These are phyloP conservation scores for Ophiocordyceps camponoti-rufipedis DNA, from an alignment of 2,329 filamentous ascomycete species.

Conservation along the genomic window DNA sequence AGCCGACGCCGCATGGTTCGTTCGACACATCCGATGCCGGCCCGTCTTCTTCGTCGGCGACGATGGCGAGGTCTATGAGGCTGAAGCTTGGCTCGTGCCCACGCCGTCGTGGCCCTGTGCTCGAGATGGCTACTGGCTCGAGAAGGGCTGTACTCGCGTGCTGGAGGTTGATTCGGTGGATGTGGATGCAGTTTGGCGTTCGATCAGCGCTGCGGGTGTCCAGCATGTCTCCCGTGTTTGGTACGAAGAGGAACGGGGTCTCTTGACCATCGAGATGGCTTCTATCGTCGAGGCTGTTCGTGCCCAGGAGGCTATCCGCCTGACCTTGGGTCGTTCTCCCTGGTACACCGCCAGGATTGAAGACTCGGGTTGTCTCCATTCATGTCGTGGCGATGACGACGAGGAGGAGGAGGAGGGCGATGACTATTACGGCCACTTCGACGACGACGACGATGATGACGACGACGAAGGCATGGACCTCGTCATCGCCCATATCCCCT, in stretches of 20 bases:
- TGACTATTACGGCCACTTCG: too few species aligned
- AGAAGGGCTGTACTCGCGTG: not conserved
- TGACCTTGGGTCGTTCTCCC: not conserved
- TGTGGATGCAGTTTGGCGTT: not conserved
- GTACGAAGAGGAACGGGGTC: not conserved
- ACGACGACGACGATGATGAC: too few species aligned
- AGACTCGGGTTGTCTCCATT: too few species aligned
- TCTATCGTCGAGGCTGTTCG: not conserved
- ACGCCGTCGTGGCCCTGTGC: not conserved
- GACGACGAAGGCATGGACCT: too few species aligned
- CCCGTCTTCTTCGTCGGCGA: not conserved
- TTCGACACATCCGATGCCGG: accelerated
- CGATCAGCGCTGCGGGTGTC: not conserved
- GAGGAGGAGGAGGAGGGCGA: too few species aligned
- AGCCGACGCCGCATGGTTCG: not conserved
- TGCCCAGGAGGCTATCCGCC: not conserved
- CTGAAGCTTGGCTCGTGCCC: not conserved
- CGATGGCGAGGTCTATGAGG: not conserved
- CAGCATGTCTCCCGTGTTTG: not conserved
- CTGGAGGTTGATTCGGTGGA: not conserved
- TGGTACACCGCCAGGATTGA: not conserved
- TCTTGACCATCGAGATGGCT: not conserved
- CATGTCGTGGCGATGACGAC: too few species aligned
- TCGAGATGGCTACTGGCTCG: not conserved
- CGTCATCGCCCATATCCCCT: too few species aligned